A percentile compares a stretch with the other conserved stretches of the same genome.
Evolutionary conservation across 2,329 filamentous ascomycete species (phyloP).

Genomic region (Aspergillus terreus): DNA sequence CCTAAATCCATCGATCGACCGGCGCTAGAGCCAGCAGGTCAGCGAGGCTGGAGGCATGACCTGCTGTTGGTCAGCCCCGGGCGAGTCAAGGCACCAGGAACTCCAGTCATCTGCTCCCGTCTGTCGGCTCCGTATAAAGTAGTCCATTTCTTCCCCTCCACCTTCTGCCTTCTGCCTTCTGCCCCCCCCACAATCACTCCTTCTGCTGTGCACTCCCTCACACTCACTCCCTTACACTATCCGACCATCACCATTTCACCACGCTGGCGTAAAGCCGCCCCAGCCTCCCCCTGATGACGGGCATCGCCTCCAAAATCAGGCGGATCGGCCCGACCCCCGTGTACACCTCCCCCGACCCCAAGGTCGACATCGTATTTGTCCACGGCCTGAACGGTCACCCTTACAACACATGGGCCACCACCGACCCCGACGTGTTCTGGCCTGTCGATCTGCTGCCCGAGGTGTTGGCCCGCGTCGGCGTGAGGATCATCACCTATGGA

Average conservation of each 20-base stretch:
- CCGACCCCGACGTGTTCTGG: constrained; percentile 57
- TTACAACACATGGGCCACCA: constrained; percentile 57
- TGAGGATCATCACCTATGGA: constrained; percentile 67
- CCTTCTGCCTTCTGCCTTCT: not conserved
- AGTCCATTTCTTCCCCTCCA: not conserved
- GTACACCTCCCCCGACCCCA: constrained; percentile 34
- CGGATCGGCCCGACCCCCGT: constrained; percentile 42
- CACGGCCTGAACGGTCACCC: constrained; percentile 68
- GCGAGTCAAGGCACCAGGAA: too few relatives aligned
- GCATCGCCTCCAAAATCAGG: constrained; percentile 26
- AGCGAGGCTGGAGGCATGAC: not conserved
- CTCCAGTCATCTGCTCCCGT: not conserved
- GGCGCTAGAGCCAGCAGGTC: not conserved
- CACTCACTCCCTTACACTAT: too few relatives aligned
- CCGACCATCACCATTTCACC: not conserved
- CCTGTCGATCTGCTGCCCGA: constrained; percentile 63
- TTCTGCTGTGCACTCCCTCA: not conserved
- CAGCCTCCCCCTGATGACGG: constrained; percentile 15
- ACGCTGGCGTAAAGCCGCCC: not conserved
- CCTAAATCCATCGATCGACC: too few relatives aligned
- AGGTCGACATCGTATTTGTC: constrained; percentile 61
- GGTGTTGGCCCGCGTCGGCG: constrained; percentile 54
- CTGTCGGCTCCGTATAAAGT: not conserved
- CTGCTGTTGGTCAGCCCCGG: not conserved
- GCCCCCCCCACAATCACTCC: not conserved